Evolutionary conservation across 2,329 filamentous ascomycete genomes (phyloP).

Genomic region (Aspergillus oerlinghausenensis): DNA sequence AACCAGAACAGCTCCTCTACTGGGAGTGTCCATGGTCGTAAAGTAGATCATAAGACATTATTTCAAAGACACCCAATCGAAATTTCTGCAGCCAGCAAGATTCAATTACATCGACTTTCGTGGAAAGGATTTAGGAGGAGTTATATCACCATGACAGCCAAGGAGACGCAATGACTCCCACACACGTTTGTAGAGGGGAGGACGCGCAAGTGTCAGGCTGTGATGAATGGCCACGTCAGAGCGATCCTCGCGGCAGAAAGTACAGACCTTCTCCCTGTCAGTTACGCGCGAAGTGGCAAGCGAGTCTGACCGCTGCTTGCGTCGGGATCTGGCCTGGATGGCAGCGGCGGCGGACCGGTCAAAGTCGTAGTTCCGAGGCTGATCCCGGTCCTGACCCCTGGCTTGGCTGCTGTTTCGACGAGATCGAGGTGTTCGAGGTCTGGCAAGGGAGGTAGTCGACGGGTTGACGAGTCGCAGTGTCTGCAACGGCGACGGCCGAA

Average conservation of each 20-base stretch:
- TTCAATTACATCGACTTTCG: slow-evolving; percentile 15
- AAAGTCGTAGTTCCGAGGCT: slow-evolving; percentile 23
- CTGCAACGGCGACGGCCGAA: slow-evolving; percentile 22
- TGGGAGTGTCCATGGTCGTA: not conserved
- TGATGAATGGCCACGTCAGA: slow-evolving; percentile 20
- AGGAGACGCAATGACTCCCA: slow-evolving; percentile 24
- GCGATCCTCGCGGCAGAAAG: slow-evolving; percentile 29
- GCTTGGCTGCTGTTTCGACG: slow-evolving; percentile 20
- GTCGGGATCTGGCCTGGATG: slow-evolving; percentile 31
- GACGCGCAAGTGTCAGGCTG: slow-evolving; percentile 15
- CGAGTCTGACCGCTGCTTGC: slow-evolving; percentile 27
- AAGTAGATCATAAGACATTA: not conserved
- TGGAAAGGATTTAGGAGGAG: slow-evolving; percentile 7
- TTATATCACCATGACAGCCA: slow-evolving; percentile 20
- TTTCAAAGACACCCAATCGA: not conserved
- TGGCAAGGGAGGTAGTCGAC: slow-evolving; percentile 31
- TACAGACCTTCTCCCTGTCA: slow-evolving; percentile 26
- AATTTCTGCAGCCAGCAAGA: not conserved
- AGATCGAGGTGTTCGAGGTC: slow-evolving; percentile 19
- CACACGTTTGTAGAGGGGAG: slow-evolving; percentile 20
- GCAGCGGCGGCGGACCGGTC: slow-evolving; percentile 34
- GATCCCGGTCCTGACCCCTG: not conserved
- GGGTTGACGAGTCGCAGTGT: slow-evolving; percentile 35
- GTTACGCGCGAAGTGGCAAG: slow-evolving; percentile 17
- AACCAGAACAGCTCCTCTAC: not conserved